phyloP scores from a whole-genome alignment of 176 grass and related monocot species.

The Oryza officinalis region DNA sequence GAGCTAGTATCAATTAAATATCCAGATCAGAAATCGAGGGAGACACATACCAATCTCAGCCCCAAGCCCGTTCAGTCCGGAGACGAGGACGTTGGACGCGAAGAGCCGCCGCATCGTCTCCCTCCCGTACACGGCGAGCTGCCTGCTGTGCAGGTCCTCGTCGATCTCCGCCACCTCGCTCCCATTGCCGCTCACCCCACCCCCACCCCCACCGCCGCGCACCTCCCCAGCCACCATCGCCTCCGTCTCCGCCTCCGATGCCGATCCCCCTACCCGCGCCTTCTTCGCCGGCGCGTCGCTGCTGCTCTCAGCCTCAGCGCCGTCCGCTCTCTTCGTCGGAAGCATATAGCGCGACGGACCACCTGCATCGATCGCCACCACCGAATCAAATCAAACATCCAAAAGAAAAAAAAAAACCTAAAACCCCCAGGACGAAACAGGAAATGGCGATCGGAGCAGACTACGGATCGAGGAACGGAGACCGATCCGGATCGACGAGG shows the following conservation, averaged over 20 bases:
- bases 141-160: constrained; percentile 79
- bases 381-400: constrained; percentile 37
- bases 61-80: constrained; percentile 74
- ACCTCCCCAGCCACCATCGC: constrained; percentile 29
- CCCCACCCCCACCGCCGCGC: background rate
- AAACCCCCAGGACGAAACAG: constrained; percentile 18
- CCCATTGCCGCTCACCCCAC: constrained; percentile 14
- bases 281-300: constrained; percentile 31
- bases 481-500: background rate
- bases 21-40: background rate
- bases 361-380: constrained; percentile 16
- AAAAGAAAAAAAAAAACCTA: background rate
- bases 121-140: constrained; percentile 82
- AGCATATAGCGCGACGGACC: constrained; percentile 17
- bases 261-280: constrained; percentile 18
- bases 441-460: constrained; percentile 28
- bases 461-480: background rate
- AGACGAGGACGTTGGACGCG: constrained; percentile 67
- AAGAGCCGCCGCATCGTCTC: constrained; percentile 83
- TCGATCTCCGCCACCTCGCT: constrained; percentile 60
- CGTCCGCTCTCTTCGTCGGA: constrained; percentile 27
- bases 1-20: background rate
- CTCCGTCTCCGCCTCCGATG: background rate
- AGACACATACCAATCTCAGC: constrained; percentile 70
- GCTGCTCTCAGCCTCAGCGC: constrained; percentile 2